Base-by-base conservation (phyloP, 176 grass and related monocot species). In the Oryza glumipatula region DNA sequence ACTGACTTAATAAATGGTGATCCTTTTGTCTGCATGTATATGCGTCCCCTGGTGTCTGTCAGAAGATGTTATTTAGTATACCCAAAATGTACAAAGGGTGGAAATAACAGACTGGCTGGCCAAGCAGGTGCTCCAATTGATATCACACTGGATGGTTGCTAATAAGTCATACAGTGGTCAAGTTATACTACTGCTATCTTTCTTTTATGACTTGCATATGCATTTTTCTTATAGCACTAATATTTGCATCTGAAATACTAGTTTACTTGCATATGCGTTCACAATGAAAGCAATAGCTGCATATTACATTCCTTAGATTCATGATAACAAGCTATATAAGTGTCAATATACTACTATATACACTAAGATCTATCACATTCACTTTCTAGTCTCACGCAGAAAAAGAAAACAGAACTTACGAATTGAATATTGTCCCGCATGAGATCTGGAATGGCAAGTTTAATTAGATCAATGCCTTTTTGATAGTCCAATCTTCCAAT, bases 401-500 rank as follows among this genome's bases (percentile, higher is more conserved):
- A 75, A 88, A 52, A 75, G 88, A 52, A 80, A 60, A 46, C 15
- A 46, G 19, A 28, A 79, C 93, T 95, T 92, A 95, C 93, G 78
- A 98, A 92, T 75, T 99, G 96, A 67, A 99, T 33, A 5, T 99
- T 86, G 4, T 95, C 91, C 81, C 47, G 77, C 89, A 99, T 68
- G 56, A 99, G 86, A 61, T 96, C 81, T 58, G 91, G 91, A 52
- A 96, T 76, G 66, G 88, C 84, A 5, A 89, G 81, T 76, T 83
- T 82, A 79, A 99, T 93, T 70, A 99, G 83, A 88, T 99, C 96
- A 84, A 89, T 94, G 65, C 96, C 96, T 90, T 99, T 99, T 81
- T 99, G 96, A 78, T 96, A 96, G 61, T 96, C 96, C 88, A 99
- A 81, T 74, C 96, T 92, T 91, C 96, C 96, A 92, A 99, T 99